Conservation (phyloP, 306 rosid genomes). For the Quercus wislizeni region DNA sequence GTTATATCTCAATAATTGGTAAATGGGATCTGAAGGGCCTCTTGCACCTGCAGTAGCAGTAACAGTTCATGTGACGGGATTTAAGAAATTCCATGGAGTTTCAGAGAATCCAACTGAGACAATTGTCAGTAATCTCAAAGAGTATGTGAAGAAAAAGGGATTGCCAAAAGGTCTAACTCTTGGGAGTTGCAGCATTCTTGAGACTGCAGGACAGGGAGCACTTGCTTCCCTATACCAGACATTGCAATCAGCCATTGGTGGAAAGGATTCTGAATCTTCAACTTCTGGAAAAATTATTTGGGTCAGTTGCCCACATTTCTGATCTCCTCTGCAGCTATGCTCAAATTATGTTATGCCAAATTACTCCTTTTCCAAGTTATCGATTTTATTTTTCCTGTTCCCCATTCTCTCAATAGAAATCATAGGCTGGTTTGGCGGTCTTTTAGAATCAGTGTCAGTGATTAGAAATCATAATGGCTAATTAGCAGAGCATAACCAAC, state of each 20-base stretch:
- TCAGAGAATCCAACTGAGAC: slow-evolving; percentile 91
- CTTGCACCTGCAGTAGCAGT: slow-evolving; percentile 49
- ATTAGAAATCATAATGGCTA: background rate
- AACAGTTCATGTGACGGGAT: slow-evolving; percentile 83
- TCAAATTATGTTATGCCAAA: background rate
- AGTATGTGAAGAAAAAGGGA: slow-evolving; percentile 73
- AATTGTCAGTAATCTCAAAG: slow-evolving; percentile 54
- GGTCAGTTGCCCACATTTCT: slow-evolving; percentile 48
- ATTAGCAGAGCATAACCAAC: background rate
- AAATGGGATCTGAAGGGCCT: slow-evolving; percentile 98
- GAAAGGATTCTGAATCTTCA: slow-evolving; percentile 54
- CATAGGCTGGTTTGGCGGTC: background rate
- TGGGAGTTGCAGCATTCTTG: slow-evolving; percentile 86
- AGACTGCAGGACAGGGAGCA: slow-evolving; percentile 91
- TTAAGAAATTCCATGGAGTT: slow-evolving; percentile 97
- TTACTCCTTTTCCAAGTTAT: background rate
- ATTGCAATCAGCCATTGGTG: slow-evolving; percentile 55
- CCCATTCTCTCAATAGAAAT: background rate
- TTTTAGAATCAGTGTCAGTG: background rate
- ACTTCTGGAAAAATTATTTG: slow-evolving; percentile 59
- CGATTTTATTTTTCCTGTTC: background rate
- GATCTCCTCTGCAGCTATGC: background rate
- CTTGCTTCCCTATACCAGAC: slow-evolving; percentile 49
- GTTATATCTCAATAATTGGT: slow-evolving; percentile 25
- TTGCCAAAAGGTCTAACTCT: slow-evolving; percentile 72